Conservation (phyloP, 2,329 filamentous ascomycete genomes). For the Paracoccidioides lutzii region DNA sequence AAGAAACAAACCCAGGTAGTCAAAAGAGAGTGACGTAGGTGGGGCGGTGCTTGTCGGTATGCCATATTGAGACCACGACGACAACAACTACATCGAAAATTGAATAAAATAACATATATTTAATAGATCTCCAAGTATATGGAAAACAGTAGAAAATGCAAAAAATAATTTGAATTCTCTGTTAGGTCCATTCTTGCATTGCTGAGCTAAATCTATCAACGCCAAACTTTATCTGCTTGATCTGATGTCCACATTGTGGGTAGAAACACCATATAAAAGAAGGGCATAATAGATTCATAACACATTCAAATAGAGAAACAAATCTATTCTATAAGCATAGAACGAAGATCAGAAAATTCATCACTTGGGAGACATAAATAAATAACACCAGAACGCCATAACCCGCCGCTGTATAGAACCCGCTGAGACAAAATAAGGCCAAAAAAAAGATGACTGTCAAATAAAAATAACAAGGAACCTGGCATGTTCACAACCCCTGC, state of each 20-base stretch:
- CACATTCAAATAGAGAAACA: not conserved
- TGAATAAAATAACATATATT: no score
- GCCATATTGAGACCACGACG: no score
- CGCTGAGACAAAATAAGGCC: not conserved
- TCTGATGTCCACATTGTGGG: not conserved
- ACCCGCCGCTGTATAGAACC: not conserved
- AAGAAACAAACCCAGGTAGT: not conserved
- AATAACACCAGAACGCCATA: not conserved
- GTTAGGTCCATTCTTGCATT: no score
- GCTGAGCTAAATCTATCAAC: not conserved
- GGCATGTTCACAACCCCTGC: slow-evolving; percentile 52
- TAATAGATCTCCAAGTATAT: not conserved
- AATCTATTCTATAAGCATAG: not conserved
- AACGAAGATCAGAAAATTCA: not conserved
- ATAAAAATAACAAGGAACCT: slow-evolving; percentile 11
- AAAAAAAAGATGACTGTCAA: slow-evolving; percentile 9
- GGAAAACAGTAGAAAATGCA: no score
- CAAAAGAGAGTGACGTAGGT: slow-evolving; percentile 16
- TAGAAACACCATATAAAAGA: not conserved
- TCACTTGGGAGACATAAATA: not conserved
- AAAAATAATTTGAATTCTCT: no score
- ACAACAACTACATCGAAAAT: no score
- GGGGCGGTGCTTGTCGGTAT: slow-evolving; percentile 6
- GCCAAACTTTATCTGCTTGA: not conserved
- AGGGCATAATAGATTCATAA: not conserved